Conservation (phyloP, 495 filamentous ascomycete species). For the Astrothelium macrocarpum region DNA sequence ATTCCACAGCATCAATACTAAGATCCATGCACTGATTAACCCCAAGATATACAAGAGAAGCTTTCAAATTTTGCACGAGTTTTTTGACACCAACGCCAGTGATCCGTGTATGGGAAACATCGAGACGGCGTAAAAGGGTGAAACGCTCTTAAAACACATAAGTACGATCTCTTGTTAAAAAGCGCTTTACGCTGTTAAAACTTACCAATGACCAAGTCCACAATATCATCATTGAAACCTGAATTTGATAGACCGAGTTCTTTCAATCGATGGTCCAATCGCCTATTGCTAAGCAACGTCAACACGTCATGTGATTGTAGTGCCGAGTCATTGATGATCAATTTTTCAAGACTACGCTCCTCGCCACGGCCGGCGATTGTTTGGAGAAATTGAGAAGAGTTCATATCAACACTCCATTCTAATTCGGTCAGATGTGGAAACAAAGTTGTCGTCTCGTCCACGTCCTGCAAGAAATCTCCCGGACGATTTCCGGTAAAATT, state of each 20-base stretch:
- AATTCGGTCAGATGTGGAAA: not conserved
- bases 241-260: not conserved
- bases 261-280: not conserved
- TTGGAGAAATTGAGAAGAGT: not conserved
- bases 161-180: not conserved
- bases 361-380: not conserved
- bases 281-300: not conserved
- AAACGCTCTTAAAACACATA: not conserved
- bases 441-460: not conserved
- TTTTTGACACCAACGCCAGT: conserved; percentile 29
- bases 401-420: not conserved
- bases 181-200: not conserved
- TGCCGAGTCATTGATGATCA: not conserved
- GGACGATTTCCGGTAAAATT: not conserved
- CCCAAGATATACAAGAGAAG: conserved; percentile 18
- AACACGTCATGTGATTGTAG: not conserved
- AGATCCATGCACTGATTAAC: conserved; percentile 23
- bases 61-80: conserved; percentile 12
- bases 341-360: not conserved
- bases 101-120: conserved; percentile 19
- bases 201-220: not conserved
- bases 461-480: not conserved
- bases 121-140: conserved; percentile 14
- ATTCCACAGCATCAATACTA: conserved; percentile 26
- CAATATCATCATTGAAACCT: not conserved